Evolutionary conservation across 768 basidiomycete genomes (phyloP).

Genomic region (Boletellus sp.): DNA sequence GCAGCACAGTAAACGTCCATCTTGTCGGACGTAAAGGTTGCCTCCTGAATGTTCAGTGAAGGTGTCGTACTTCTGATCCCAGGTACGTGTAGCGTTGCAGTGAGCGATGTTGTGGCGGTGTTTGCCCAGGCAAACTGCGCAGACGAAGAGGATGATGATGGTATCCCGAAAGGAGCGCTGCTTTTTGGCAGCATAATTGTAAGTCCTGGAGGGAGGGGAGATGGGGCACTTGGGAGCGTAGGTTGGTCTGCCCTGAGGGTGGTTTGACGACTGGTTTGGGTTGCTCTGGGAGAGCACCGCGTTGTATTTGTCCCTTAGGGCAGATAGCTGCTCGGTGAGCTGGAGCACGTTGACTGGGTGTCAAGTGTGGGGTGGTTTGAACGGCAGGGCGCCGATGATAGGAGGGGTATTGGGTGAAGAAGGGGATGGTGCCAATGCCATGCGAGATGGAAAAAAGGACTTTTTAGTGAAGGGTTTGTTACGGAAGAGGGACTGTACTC

Average conservation of each 20-base stretch:
- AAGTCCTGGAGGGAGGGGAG: background rate
- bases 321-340: background rate
- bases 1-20: too few relatives aligned
- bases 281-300: background rate
- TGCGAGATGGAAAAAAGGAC: background rate
- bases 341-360: background rate
- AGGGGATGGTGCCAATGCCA: background rate
- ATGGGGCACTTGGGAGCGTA: background rate
- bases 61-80: too few relatives aligned
- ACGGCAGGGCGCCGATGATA: background rate
- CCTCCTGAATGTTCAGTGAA: too few relatives aligned
- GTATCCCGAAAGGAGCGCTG: background rate
- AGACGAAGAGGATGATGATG: background rate
- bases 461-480: background rate
- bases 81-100: too few relatives aligned
- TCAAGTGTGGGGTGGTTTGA: background rate
- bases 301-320: background rate
- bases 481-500: background rate
- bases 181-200: background rate
- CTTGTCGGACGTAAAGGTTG: too few relatives aligned
- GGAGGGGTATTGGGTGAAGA: background rate
- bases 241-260: background rate
- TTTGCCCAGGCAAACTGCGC: too few relatives aligned
- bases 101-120: too few relatives aligned
- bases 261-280: background rate